Evolutionary conservation across 805 yeast species (phyloP).

Genomic region (Metschnikowia kunwiensis): DNA sequence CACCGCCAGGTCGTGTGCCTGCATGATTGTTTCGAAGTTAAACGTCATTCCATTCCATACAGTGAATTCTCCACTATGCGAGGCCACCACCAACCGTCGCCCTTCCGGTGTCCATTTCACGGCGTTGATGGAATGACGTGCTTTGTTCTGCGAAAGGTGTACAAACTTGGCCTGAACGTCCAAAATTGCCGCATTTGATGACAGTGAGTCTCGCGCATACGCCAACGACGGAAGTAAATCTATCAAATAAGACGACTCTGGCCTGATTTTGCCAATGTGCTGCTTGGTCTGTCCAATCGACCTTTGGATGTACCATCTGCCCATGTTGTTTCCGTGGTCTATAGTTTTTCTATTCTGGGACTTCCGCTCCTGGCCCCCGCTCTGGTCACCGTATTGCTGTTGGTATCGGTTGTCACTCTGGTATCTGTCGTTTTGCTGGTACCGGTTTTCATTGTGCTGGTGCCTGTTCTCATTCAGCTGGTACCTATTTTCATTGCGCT

Average conservation of each 20-base stretch:
- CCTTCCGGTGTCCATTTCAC: conserved; percentile 98
- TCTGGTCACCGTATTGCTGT: conserved; percentile 24
- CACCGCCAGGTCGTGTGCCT: conserved; percentile 93
- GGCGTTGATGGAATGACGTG: conserved; percentile 84
- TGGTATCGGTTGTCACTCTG: conserved; percentile 1
- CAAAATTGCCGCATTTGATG: conserved; percentile 41
- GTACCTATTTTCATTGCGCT: conserved; percentile 1
- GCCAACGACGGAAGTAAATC: conserved; percentile 66
- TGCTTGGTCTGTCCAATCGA: conserved; percentile 43
- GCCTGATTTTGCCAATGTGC: conserved; percentile 55
- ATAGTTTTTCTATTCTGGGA: conserved; percentile 64
- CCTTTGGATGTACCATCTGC: conserved; percentile 53
- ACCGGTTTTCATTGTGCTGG: conserved; percentile 2
- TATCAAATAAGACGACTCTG: conserved; percentile 64
- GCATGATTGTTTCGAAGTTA: conserved; percentile 96
- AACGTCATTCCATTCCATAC: conserved; percentile 95
- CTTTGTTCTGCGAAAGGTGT: conserved; percentile 87
- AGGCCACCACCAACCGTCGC: conserved; percentile 80
- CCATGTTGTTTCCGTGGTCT: conserved; percentile 75
- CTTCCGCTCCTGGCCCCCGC: conserved; percentile 47
- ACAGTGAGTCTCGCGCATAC: conserved; percentile 38
- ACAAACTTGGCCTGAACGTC: conserved; percentile 80
- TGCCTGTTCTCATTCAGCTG: conserved; percentile 5
- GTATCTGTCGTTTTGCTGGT: conserved; percentile 3
- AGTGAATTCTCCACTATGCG: conserved; percentile 93